These are phyloP conservation scores for Galerina sulciceps DNA, from an alignment of 768 basidiomycete species.

Conservation along the genomic window DNA sequence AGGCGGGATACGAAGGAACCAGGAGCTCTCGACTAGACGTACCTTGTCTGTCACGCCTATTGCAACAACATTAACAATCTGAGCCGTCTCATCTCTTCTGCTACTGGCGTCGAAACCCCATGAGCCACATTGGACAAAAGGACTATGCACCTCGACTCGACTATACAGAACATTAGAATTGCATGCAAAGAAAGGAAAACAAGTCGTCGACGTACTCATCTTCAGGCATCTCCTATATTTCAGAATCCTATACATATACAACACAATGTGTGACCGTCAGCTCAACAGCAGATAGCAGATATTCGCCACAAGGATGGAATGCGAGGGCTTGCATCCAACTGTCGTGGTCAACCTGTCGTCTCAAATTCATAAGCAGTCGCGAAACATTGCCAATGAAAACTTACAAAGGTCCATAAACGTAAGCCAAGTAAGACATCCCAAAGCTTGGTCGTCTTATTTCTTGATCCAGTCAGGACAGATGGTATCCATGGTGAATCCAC, in stretches of 20 bases:
- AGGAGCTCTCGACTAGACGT: not conserved
- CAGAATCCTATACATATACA: no score
- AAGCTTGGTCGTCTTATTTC: conserved; percentile 91
- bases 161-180: no score
- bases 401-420: conserved; percentile 74
- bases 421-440: conserved; percentile 90
- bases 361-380: conserved; percentile 29
- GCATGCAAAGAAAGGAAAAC: no score
- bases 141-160: no score
- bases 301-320: conserved; percentile 94
- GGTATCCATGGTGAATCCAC: conserved; percentile 33
- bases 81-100: conserved; percentile 56
- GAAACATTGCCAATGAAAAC: conserved; percentile 54
- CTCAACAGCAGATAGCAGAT: conserved; percentile 85
- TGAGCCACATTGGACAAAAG: conserved; percentile 66
- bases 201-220: no score
- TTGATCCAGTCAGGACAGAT: conserved; percentile 80
- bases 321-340: conserved; percentile 92
- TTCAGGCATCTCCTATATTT: conserved; percentile 86
- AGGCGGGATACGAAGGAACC: not conserved
- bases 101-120: conserved; percentile 63
- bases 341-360: conserved; percentile 73
- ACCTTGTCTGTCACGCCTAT: conserved; percentile 70
- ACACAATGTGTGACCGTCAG: no score
- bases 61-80: conserved; percentile 70